A percentile compares a stretch with the other conserved stretches of the same genome.
Evolutionary conservation across 2,329 filamentous ascomycete species (phyloP).

Genomic region (Eurotiales sp.): DNA sequence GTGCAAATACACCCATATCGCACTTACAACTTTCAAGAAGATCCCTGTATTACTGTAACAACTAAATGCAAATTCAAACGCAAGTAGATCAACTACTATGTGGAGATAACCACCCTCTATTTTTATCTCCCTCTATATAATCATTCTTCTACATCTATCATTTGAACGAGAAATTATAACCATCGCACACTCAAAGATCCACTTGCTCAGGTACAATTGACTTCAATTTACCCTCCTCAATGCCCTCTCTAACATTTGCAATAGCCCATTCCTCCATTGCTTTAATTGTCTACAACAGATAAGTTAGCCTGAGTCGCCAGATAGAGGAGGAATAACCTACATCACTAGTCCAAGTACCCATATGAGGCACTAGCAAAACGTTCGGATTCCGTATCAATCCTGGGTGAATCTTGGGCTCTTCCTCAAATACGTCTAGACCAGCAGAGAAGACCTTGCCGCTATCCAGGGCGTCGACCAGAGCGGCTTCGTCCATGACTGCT

Average conservation of each 20-base stretch:
- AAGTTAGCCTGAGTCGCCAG: background rate
- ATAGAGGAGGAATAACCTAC: conserved; percentile 21
- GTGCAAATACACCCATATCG: no score
- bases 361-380: conserved; percentile 75
- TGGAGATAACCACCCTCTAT: no score
- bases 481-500: conserved; percentile 76
- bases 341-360: conserved; percentile 79
- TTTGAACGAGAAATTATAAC: no score
- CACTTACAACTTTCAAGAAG: no score
- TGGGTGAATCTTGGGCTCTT: conserved; percentile 73
- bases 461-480: conserved; percentile 69
- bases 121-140: no score
- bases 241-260: conserved; percentile 61
- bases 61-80: no score
- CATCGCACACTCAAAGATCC: conserved; percentile 37
- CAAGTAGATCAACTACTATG: no score
- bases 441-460: conserved; percentile 65
- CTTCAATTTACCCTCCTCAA: conserved; percentile 60
- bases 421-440: conserved; percentile 78
- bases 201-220: conserved; percentile 71
- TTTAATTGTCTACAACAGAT: conserved; percentile 44
- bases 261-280: conserved; percentile 73
- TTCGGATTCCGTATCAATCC: conserved; percentile 66
- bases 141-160: no score
- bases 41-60: no score